Conservation (phyloP, 2,329 filamentous ascomycete genomes). For the Zopfia rhizophila region DNA sequence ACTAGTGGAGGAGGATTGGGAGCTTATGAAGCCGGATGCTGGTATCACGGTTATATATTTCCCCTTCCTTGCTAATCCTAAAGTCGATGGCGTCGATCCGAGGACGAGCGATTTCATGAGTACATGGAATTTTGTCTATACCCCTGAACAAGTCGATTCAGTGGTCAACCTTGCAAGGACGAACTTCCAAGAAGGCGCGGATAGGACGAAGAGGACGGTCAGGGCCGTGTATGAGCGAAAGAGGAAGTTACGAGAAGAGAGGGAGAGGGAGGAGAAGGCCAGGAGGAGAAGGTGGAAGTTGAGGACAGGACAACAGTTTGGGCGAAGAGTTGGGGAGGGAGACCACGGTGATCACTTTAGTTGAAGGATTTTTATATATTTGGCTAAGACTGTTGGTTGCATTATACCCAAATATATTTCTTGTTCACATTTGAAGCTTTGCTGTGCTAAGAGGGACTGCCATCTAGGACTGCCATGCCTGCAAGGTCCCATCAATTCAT, state of each 20-base stretch:
- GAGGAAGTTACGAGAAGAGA: constrained; percentile 72
- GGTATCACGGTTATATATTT: constrained; percentile 92
- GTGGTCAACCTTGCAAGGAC: constrained; percentile 84
- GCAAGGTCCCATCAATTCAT: too few species aligned
- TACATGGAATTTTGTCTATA: constrained; percentile 99
- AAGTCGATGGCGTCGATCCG: constrained; percentile 84
- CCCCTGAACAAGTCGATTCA: constrained; percentile 85
- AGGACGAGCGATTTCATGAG: constrained; percentile 85
- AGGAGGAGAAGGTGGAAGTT: constrained; percentile 49
- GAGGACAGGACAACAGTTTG: constrained; percentile 61
- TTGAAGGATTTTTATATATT: constrained; percentile 43
- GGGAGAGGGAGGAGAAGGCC: constrained; percentile 55
- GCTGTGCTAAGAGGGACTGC: too few species aligned
- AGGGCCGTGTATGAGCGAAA: constrained; percentile 93
- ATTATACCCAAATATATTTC: constrained; percentile 20
- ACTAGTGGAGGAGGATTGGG: constrained; percentile 69
- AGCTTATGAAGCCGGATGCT: constrained; percentile 78
- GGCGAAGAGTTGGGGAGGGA: constrained; percentile 66
- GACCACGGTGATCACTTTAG: constrained; percentile 72
- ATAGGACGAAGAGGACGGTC: constrained; percentile 80
- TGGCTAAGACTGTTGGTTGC: constrained; percentile 10
- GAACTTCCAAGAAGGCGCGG: constrained; percentile 86
- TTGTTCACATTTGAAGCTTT: too few species aligned
- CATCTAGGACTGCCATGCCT: too few species aligned
- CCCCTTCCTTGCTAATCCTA: constrained; percentile 84